phyloP scores from a whole-genome alignment of 2,329 filamentous ascomycete species.

The Cladosporium sp. region DNA sequence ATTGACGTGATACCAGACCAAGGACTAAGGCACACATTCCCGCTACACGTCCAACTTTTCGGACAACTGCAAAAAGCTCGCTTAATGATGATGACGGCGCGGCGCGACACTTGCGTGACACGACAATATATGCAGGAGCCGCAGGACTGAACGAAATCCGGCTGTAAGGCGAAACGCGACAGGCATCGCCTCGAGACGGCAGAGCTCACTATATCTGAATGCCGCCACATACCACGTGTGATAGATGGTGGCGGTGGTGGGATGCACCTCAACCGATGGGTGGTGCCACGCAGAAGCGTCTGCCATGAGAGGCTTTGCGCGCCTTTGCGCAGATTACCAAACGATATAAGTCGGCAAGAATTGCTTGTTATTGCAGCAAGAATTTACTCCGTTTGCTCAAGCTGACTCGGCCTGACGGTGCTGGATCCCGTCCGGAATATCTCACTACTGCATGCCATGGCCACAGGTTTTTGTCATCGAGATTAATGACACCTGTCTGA shows the following conservation, averaged over 20 bases:
- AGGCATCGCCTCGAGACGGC: neutral
- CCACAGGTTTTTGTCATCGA: neutral
- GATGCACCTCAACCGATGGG: neutral
- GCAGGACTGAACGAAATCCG: neutral
- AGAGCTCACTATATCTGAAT: slow-evolving; percentile 1
- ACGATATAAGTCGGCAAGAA: neutral
- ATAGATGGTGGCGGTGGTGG: neutral
- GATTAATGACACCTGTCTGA: neutral
- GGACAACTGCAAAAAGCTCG: neutral
- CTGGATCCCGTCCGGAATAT: neutral
- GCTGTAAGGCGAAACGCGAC: neutral
- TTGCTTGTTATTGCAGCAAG: neutral
- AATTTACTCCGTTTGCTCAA: neutral
- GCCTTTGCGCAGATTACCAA: slow-evolving; percentile 13
- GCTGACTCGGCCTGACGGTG: neutral
- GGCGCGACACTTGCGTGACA: neutral
- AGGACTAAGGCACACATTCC: neutral
- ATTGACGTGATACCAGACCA: neutral
- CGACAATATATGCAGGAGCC: neutral
- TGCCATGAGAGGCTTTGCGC: slow-evolving; percentile 15
- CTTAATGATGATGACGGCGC: neutral
- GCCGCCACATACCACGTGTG: neutral
- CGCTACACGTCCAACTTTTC: neutral
- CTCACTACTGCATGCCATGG: neutral
- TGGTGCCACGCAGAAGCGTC: neutral